Conservation (phyloP, 768 basidiomycete genomes). For the Hypholoma fasciculare region DNA sequence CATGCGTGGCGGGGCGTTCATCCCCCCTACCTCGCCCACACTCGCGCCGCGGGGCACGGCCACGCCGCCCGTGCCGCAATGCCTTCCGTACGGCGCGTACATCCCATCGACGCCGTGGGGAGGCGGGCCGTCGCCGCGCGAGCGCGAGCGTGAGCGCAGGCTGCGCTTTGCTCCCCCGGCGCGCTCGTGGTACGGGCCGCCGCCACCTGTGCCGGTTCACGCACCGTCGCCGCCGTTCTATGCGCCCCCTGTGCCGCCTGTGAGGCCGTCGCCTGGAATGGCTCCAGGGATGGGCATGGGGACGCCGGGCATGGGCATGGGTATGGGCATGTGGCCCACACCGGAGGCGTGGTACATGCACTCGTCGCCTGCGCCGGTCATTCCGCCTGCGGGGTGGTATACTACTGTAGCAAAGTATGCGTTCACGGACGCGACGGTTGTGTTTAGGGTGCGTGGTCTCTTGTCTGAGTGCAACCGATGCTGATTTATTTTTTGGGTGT, state of each 20-base stretch:
- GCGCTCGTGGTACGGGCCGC: not conserved
- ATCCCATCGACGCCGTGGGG: not conserved
- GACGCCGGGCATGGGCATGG: not conserved
- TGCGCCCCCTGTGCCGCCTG: not conserved
- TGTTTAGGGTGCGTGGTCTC: conserved; percentile 16
- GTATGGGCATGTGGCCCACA: too few relatives aligned
- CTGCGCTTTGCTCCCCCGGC: not conserved
- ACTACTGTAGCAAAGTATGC: conserved; percentile 13
- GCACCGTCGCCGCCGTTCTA: not conserved
- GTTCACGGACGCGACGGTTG: conserved; percentile 19
- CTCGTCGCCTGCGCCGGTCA: conserved; percentile 10
- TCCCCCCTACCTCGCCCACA: not conserved
- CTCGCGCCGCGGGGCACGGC: too few relatives aligned
- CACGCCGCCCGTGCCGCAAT: too few relatives aligned
- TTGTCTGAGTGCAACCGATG: not conserved
- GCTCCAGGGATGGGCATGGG: not conserved
- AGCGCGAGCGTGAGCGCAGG: not conserved
- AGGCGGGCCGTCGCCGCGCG: not conserved
- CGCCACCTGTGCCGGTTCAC: not conserved
- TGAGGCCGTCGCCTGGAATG: too few relatives aligned
- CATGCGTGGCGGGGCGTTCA: too few relatives aligned
- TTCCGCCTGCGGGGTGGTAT: conserved; percentile 1
- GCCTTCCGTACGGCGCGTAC: not conserved
- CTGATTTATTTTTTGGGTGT: not conserved
- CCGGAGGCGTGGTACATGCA: conserved; percentile 2